A percentile compares a stretch with the other conserved stretches of the same genome.
phyloP scores from a whole-genome alignment of 345 rosid genomes.

The Brassica cretica region DNA sequence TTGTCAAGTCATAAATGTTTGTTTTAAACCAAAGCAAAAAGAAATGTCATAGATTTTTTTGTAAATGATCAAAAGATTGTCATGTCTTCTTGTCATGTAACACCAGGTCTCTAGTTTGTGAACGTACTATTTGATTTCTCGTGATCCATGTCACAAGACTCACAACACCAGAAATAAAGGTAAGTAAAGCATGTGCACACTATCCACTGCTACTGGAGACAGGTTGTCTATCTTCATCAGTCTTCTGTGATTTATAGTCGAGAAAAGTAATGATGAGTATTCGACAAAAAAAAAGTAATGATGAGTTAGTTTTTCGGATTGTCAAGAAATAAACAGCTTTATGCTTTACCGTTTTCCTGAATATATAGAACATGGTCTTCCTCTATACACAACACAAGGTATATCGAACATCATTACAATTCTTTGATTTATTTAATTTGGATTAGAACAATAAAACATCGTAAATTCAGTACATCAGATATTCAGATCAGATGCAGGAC shows the following conservation, averaged over 20 bases:
- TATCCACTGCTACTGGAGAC: too few species aligned
- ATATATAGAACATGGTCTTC: neutral
- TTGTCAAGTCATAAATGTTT: neutral
- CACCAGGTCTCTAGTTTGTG: neutral
- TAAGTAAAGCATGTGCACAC: too few species aligned
- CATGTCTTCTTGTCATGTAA: neutral
- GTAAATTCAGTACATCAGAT: neutral
- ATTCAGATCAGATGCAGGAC: constrained; percentile 9
- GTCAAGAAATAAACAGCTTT: neutral
- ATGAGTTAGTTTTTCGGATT: neutral
- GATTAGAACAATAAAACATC: neutral
- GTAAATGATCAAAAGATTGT: neutral
- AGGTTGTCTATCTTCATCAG: neutral
- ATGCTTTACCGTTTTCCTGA: neutral
- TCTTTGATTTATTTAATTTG: constrained; percentile 30
- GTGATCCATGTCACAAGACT: neutral
- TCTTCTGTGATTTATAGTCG: neutral
- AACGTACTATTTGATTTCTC: neutral
- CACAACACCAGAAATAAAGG: too few species aligned
- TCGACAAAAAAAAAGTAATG: too few species aligned
- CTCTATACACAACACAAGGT: neutral
- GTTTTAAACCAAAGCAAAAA: neutral
- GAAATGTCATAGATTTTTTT: too few species aligned
- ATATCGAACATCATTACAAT: neutral
- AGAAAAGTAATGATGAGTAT: too few species aligned